Conservation (phyloP, 73 alveolate species). For the Uronychia setigera region DNA sequence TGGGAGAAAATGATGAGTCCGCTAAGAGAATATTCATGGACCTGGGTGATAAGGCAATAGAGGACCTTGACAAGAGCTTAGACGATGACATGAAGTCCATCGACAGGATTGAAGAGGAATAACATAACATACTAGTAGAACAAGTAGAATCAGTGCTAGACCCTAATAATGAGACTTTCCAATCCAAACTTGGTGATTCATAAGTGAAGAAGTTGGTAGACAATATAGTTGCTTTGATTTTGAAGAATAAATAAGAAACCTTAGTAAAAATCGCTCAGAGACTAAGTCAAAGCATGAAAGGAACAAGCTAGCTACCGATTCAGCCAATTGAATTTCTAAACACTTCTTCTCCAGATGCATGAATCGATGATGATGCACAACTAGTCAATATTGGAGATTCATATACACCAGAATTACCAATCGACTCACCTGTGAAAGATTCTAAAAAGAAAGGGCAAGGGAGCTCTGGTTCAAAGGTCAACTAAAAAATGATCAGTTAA, state of each 20-base stretch:
- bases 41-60: too few relatives aligned
- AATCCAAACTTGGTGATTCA: neutral
- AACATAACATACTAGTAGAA: constrained; percentile 10
- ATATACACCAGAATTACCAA: neutral
- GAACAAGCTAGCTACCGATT: constrained; percentile 7
- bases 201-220: neutral
- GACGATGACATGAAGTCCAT: constrained; percentile 9
- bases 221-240: constrained; percentile 21
- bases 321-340: too few relatives aligned
- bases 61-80: constrained; percentile 11
- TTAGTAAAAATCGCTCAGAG: constrained; percentile 13
- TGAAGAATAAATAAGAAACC: constrained; percentile 42
- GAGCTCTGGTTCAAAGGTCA: too few relatives aligned
- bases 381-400: neutral
- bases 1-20: too few relatives aligned
- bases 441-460: too few relatives aligned
- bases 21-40: too few relatives aligned
- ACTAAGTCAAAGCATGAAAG: constrained; percentile 1
- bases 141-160: constrained; percentile 14
- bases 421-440: neutral
- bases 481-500: too few relatives aligned
- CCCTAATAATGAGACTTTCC: constrained; percentile 9
- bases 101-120: constrained; percentile 42
- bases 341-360: too few relatives aligned
- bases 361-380: neutral